Conservation (phyloP, 441 rosid species). For the Mallotus repandus region DNA sequence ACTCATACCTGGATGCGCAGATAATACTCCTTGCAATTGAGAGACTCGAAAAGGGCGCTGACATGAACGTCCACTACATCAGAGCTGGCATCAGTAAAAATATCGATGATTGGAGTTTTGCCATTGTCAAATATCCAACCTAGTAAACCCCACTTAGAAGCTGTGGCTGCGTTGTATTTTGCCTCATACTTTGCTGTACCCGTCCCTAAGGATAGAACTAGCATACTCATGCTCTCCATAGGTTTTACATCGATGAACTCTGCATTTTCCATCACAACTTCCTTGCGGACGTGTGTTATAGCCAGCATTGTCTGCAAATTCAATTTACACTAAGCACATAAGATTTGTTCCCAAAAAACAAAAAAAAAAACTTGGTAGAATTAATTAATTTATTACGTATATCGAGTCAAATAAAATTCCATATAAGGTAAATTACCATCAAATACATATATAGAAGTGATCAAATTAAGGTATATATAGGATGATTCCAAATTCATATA, state of each 20-base stretch:
- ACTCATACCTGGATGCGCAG: too few species aligned
- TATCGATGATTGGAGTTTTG: conserved; percentile 22
- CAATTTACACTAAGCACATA: neutral
- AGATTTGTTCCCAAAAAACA: too few species aligned
- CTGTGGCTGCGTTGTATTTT: conserved; percentile 27
- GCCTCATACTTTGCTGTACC: conserved; percentile 32
- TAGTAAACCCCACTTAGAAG: conserved; percentile 29
- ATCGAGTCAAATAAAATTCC: too few species aligned
- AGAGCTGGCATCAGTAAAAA: conserved; percentile 23
- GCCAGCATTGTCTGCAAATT: conserved; percentile 32
- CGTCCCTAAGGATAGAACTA: conserved; percentile 38
- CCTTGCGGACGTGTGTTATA: conserved; percentile 25
- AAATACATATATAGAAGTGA: too few species aligned
- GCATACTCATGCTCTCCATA: conserved; percentile 18
- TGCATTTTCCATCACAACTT: conserved; percentile 3
- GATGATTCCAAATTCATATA: too few species aligned
- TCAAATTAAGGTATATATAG: too few species aligned
- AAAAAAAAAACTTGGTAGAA: too few species aligned
- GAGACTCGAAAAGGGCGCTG: conserved; percentile 23
- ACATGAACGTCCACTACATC: conserved; percentile 30
- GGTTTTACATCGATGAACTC: conserved; percentile 19
- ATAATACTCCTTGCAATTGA: neutral
- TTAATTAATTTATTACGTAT: too few species aligned
- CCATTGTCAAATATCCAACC: conserved; percentile 24
- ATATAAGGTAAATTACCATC: too few species aligned